phyloP scores from a whole-genome alignment of 2,329 filamentous ascomycete species.

The Trichoderma simmonsii region DNA sequence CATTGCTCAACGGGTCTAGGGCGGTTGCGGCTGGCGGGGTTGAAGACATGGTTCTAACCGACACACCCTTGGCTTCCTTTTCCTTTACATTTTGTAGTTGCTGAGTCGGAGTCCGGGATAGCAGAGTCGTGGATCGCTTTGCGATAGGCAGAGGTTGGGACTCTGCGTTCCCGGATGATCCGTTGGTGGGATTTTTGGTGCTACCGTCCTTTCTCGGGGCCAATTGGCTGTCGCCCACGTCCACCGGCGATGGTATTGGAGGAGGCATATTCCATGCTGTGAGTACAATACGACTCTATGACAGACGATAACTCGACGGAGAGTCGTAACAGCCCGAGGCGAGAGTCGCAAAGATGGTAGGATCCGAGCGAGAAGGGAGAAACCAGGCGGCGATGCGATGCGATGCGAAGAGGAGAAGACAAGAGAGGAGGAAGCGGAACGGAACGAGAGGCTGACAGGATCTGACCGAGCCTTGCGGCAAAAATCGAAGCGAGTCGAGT shows the following conservation, averaged over 20 bases:
- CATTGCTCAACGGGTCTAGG: slow-evolving; percentile 40
- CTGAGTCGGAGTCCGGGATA: slow-evolving; percentile 61
- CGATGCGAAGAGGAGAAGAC: not conserved
- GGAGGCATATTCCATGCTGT: slow-evolving; percentile 39
- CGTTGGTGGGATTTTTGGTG: slow-evolving; percentile 25
- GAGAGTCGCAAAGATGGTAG: not conserved
- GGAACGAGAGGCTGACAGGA: not conserved
- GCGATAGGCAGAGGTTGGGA: slow-evolving; percentile 23
- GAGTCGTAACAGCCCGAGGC: slow-evolving; percentile 13
- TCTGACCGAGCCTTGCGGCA: not conserved
- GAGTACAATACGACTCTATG: slow-evolving; percentile 16
- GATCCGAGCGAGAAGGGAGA: not conserved
- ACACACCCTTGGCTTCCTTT: slow-evolving; percentile 29
- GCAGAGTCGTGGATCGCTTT: slow-evolving; percentile 25
- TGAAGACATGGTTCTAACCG: slow-evolving; percentile 26
- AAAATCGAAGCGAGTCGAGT: not conserved
- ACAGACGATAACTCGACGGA: not conserved
- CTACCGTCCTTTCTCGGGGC: slow-evolving; percentile 27
- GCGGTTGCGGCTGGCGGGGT: slow-evolving; percentile 28
- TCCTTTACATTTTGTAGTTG: slow-evolving; percentile 42
- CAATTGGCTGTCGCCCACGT: slow-evolving; percentile 29
- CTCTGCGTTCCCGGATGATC: slow-evolving; percentile 29
- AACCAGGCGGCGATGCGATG: not conserved
- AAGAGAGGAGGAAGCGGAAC: not conserved
- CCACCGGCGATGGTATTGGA: slow-evolving; percentile 29